Evolutionary conservation across 1,139 yeast species (phyloP).

Genomic region (Geotrichum histeridarum): DNA sequence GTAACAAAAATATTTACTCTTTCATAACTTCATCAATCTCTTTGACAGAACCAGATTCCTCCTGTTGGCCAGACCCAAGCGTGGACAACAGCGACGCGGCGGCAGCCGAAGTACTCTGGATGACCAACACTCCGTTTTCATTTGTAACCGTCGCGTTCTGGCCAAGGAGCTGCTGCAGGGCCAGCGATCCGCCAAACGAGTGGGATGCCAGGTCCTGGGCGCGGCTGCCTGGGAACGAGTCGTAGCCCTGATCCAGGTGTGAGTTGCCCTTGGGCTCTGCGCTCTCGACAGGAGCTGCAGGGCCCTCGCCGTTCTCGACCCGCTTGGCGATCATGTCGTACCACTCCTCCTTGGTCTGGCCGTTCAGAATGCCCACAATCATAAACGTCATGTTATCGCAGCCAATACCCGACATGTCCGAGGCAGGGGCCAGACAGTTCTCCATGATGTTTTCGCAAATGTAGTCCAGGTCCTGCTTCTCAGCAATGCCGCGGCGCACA

Average conservation of each 20-base stretch:
- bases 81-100: background rate
- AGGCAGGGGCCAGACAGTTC: slow-evolving; percentile 90
- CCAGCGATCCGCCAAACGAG: slow-evolving; percentile 1
- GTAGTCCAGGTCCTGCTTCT: slow-evolving; percentile 58
- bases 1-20: background rate
- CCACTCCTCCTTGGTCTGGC: slow-evolving; percentile 80
- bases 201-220: slow-evolving; percentile 4
- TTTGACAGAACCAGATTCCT: background rate
- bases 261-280: slow-evolving; percentile 21
- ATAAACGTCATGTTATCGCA: slow-evolving; percentile 97
- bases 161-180: slow-evolving; percentile 20
- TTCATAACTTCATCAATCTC: slow-evolving; percentile 3
- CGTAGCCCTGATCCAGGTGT: background rate
- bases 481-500: slow-evolving; percentile 82
- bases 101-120: slow-evolving; percentile 14
- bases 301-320: slow-evolving; percentile 42
- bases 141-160: slow-evolving; percentile 19
- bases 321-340: slow-evolving; percentile 62
- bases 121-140: slow-evolving; percentile 21
- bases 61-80: background rate
- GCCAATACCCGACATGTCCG: slow-evolving; percentile 91
- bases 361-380: slow-evolving; percentile 77
- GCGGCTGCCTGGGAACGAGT: background rate
- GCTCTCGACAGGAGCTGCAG: slow-evolving; percentile 36
- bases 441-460: slow-evolving; percentile 91